Evolutionary conservation across 805 yeast genomes (phyloP).

Genomic region (Maudiozyma turicensis): DNA sequence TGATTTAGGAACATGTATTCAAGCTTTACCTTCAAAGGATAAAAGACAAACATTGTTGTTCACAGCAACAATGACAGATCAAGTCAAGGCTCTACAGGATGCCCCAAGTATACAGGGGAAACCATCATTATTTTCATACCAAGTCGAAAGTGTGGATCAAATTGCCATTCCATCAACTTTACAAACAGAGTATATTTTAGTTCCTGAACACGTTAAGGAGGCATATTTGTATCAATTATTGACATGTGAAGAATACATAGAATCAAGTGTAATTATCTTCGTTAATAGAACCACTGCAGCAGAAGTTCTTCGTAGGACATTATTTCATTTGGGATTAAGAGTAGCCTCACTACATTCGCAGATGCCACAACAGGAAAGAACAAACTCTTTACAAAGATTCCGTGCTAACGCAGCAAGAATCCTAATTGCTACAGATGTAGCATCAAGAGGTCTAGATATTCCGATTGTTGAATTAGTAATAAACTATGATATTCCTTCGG

Average conservation of each 20-base stretch:
- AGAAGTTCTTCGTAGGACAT: slow-evolving; percentile 70
- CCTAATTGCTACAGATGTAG: slow-evolving; percentile 92
- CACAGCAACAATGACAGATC: slow-evolving; percentile 93
- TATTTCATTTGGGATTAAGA: slow-evolving; percentile 62
- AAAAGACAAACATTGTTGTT: slow-evolving; percentile 81
- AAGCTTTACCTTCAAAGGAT: slow-evolving; percentile 57
- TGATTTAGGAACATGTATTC: slow-evolving; percentile 66
- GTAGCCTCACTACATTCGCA: slow-evolving; percentile 90
- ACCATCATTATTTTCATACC: slow-evolving; percentile 36
- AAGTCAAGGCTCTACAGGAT: slow-evolving; percentile 69
- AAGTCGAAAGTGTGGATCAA: slow-evolving; percentile 38
- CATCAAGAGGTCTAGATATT: slow-evolving; percentile 93
- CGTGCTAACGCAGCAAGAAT: slow-evolving; percentile 92
- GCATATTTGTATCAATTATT: slow-evolving; percentile 70
- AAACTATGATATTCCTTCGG: slow-evolving; percentile 90
- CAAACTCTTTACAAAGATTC: slow-evolving; percentile 84
- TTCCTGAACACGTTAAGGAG: slow-evolving; percentile 85
- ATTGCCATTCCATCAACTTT: slow-evolving; percentile 75
- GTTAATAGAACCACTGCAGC: slow-evolving; percentile 89
- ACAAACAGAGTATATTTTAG: slow-evolving; percentile 52
- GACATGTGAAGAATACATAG: slow-evolving; percentile 48
- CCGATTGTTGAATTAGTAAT: slow-evolving; percentile 85
- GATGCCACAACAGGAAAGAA: slow-evolving; percentile 87
- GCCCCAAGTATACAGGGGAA: slow-evolving; percentile 37
- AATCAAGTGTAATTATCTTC: slow-evolving; percentile 72